Evolutionary conservation across 2,329 filamentous ascomycete genomes (phyloP).

Genomic region (Arachnomyces sp.): DNA sequence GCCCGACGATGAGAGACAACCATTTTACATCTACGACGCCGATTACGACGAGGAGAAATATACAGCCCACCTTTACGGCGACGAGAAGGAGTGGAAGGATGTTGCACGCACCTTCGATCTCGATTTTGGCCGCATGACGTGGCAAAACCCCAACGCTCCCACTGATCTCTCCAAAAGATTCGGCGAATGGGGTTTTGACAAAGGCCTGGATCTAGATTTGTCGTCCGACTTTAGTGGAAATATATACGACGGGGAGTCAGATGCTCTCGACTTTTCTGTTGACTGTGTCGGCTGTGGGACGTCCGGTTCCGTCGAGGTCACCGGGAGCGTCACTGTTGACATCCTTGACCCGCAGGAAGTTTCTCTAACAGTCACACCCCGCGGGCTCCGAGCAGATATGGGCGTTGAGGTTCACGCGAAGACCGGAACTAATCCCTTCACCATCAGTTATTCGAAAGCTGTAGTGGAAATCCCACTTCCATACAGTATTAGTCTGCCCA

Average conservation of each 20-base stretch:
- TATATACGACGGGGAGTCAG: not conserved
- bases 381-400: constrained; percentile 4
- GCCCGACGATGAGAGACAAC: constrained; percentile 2
- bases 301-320: not conserved
- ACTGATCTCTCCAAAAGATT: not conserved
- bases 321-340: not conserved
- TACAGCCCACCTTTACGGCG: constrained; percentile 4
- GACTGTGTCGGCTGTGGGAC: constrained; percentile 3
- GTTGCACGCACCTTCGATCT: constrained; percentile 6
- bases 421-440: not conserved
- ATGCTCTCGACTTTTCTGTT: not conserved
- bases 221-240: not conserved
- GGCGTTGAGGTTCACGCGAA: not conserved
- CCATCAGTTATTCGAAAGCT: constrained; percentile 1
- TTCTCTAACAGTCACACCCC: constrained; percentile 1
- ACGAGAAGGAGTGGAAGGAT: constrained; percentile 4
- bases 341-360: constrained; percentile 2
- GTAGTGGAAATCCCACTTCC: not conserved
- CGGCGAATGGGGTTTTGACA: not conserved
- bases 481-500: not conserved
- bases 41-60: constrained; percentile 5
- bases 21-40: constrained; percentile 3
- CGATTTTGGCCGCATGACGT: constrained; percentile 1
- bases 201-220: not conserved
- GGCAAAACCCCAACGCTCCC: not conserved